Conservation (phyloP, 306 rosid genomes). For the Prinsepia uniflora region DNA sequence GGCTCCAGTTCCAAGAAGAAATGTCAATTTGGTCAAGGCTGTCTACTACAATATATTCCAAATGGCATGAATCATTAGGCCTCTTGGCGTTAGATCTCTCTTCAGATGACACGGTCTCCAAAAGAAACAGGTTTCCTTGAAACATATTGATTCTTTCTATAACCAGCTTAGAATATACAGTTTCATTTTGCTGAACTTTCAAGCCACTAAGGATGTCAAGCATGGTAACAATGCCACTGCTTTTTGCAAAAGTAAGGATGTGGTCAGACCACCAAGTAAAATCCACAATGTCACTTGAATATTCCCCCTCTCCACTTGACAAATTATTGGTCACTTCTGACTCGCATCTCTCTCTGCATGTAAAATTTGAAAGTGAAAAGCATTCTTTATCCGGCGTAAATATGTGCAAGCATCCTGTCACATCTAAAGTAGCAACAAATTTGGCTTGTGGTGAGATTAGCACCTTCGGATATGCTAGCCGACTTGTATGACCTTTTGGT, state of each 20-base stretch:
- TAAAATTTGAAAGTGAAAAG: constrained; percentile 52
- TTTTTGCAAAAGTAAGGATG: constrained; percentile 57
- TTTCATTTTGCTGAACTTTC: constrained; percentile 57
- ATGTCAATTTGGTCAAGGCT: constrained; percentile 45
- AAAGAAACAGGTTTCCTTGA: constrained; percentile 60
- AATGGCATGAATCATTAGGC: constrained; percentile 34
- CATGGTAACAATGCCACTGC: constrained; percentile 56
- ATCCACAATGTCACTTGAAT: constrained; percentile 49
- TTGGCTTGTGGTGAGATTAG: constrained; percentile 76
- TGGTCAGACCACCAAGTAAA: constrained; percentile 94
- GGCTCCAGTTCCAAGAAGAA: constrained; percentile 70
- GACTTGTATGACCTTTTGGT: constrained; percentile 59
- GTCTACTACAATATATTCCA: constrained; percentile 57
- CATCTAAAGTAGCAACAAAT: constrained; percentile 71
- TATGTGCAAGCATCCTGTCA: constrained; percentile 60
- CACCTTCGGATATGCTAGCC: constrained; percentile 67
- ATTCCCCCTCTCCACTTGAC: constrained; percentile 30
- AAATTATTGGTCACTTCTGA: constrained; percentile 33
- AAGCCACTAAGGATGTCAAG: constrained; percentile 62
- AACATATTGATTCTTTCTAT: constrained; percentile 56
- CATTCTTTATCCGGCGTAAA: constrained; percentile 63
- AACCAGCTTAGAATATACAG: constrained; percentile 59
- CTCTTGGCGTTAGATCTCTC: constrained; percentile 39
- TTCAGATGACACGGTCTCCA: constrained; percentile 47
- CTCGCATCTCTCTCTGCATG: constrained; percentile 34